A percentile compares a stretch with the other conserved stretches of the same genome.
phyloP scores from a whole-genome alignment of 768 basidiomycete species.

The Trichaptum fuscoviolaceum region DNA sequence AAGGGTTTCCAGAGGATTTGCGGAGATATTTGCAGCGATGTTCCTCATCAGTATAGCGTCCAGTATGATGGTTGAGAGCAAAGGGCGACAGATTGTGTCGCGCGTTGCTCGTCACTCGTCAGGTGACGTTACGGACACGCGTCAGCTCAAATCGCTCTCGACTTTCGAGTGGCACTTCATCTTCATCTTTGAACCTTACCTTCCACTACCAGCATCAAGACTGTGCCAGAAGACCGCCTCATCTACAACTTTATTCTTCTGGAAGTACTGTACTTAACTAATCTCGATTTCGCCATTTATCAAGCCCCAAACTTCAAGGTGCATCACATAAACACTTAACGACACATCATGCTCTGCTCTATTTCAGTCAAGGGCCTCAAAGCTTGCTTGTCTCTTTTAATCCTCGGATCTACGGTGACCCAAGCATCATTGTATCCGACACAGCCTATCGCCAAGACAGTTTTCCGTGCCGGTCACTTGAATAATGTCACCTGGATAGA shows the following conservation, averaged over 20 bases:
- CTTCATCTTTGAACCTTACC: neutral
- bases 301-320: neutral
- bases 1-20: too few relatives aligned
- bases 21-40: too few relatives aligned
- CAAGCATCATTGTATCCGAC: neutral
- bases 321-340: neutral
- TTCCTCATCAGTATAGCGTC: too few relatives aligned
- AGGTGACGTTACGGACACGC: neutral
- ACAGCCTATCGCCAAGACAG: constrained; percentile 1
- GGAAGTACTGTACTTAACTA: neutral
- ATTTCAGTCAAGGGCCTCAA: neutral
- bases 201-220: neutral
- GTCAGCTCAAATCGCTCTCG: neutral
- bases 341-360: neutral
- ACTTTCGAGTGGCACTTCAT: neutral
- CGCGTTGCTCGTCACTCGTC: too few relatives aligned
- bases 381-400: neutral
- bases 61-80: too few relatives aligned
- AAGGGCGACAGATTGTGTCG: too few relatives aligned
- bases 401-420: neutral
- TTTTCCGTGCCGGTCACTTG: constrained; percentile 2
- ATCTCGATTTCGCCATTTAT: neutral
- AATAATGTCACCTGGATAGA: constrained; percentile 1
- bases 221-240: neutral
- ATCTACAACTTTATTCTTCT: neutral